Percentiles rank a stretch among this genome's conserved stretches.
Evolutionary conservation across 257 asterid genomes (phyloP).

Genomic region (Cruciata laevipes): DNA sequence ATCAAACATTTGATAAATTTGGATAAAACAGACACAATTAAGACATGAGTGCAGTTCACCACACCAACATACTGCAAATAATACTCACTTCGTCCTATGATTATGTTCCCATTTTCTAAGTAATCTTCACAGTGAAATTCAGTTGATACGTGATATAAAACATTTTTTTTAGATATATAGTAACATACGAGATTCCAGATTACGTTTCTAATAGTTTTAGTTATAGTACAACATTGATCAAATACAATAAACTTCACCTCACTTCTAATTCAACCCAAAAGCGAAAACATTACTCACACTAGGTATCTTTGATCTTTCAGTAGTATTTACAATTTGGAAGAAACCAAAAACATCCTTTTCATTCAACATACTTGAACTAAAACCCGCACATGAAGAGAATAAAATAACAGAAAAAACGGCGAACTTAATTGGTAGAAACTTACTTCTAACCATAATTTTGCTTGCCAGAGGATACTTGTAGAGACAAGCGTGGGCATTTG

Average conservation of each 20-base stretch:
- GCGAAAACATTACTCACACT: neutral
- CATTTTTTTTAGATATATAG: too few species aligned
- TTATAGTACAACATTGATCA: neutral
- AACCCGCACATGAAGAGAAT: neutral
- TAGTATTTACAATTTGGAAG: neutral
- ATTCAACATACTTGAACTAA: neutral
- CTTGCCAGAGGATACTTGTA: constrained; percentile 53
- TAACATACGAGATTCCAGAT: too few species aligned
- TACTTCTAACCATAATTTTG: constrained; percentile 51
- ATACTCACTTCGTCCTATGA: neutral
- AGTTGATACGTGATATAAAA: too few species aligned
- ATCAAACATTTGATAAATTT: neutral
- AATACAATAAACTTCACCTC: neutral
- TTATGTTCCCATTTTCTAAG: neutral
- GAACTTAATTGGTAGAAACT: constrained; percentile 13
- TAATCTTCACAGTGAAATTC: neutral
- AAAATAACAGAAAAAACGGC: neutral
- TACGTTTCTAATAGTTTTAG: too few species aligned
- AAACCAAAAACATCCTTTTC: constrained; percentile 1
- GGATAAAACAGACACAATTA: neutral
- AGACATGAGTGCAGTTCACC: neutral
- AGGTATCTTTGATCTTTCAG: neutral
- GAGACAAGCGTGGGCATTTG: constrained; percentile 23
- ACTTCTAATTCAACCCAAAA: neutral
- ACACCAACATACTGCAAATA: too few species aligned